Evolutionary conservation across 139 green algal species (phyloP).

Genomic region (Chlamydomonas asymmetrica): DNA sequence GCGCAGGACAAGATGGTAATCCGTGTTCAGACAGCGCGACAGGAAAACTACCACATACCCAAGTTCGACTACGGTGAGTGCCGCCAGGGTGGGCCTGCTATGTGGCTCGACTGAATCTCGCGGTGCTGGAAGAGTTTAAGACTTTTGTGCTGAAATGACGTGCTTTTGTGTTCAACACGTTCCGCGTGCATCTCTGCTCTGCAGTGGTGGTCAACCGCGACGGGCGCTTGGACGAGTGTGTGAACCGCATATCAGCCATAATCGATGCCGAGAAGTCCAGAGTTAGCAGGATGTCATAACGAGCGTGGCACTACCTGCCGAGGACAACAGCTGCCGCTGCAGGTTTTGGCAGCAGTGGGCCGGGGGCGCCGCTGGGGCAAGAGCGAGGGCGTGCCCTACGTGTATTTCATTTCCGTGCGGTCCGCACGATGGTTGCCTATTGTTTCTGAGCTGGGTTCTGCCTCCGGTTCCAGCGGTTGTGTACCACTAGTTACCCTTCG

Average conservation of each 20-base stretch:
- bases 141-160: background rate
- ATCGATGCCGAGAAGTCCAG: slow-evolving; percentile 82
- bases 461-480: too few relatives aligned
- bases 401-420: too few relatives aligned
- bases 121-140: background rate
- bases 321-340: too few relatives aligned
- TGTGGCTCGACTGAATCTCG: background rate
- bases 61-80: slow-evolving; percentile 90
- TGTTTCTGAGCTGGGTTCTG: too few relatives aligned
- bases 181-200: background rate
- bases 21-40: slow-evolving; percentile 75
- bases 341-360: too few relatives aligned
- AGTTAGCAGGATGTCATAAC: background rate
- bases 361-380: too few relatives aligned
- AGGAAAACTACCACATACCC: slow-evolving; percentile 62
- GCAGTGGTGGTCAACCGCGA: slow-evolving; percentile 90
- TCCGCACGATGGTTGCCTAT: too few relatives aligned
- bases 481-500: too few relatives aligned
- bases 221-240: slow-evolving; percentile 77
- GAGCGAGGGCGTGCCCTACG: too few relatives aligned
- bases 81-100: background rate
- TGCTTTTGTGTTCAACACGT: background rate
- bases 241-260: slow-evolving; percentile 73
- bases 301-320: too few relatives aligned
- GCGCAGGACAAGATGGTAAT: slow-evolving; percentile 69